These are phyloP conservation scores for Thermothielavioides terrestris DNA, from an alignment of 495 filamentous ascomycete genomes.

Conservation along the genomic window DNA sequence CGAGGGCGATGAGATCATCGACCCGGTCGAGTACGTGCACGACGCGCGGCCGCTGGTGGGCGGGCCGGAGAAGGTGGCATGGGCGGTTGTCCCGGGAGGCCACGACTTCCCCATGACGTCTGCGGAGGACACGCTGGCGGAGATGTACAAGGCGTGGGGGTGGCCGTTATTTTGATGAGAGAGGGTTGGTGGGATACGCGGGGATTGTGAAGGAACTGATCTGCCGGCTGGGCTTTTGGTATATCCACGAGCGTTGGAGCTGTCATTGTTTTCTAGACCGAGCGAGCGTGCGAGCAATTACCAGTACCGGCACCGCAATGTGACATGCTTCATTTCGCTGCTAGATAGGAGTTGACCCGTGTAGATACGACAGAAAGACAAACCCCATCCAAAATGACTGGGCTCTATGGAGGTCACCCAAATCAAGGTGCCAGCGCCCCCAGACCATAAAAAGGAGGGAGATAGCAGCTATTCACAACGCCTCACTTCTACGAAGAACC, in stretches of 20 bases:
- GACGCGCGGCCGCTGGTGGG: conserved; percentile 33
- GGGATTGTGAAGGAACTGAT: background rate
- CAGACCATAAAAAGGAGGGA: conserved; percentile 2
- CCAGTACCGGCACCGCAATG: background rate
- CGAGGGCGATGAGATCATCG: conserved; percentile 40
- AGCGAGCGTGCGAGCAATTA: no score
- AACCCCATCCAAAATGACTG: conserved; percentile 2
- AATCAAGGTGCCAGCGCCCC: conserved; percentile 7
- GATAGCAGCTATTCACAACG: conserved; percentile 7
- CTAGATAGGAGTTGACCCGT: conserved; percentile 12
- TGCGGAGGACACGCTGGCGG: conserved; percentile 27
- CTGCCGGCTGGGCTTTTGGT: no score
- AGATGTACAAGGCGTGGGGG: conserved; percentile 36
- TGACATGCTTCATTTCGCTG: background rate
- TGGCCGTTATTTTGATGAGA: background rate
- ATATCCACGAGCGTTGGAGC: no score
- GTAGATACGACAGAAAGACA: background rate
- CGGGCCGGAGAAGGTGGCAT: conserved; percentile 31
- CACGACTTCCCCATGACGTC: conserved; percentile 48
- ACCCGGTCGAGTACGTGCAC: conserved; percentile 26
- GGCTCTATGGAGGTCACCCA: conserved; percentile 10
- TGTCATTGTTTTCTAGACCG: no score
- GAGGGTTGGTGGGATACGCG: no score
- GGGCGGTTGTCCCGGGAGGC: conserved; percentile 36
- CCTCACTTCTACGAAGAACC: conserved; percentile 4